Evolutionary conservation across 2,329 filamentous ascomycete species (phyloP).

Genomic region (Aspergillus amoenus): DNA sequence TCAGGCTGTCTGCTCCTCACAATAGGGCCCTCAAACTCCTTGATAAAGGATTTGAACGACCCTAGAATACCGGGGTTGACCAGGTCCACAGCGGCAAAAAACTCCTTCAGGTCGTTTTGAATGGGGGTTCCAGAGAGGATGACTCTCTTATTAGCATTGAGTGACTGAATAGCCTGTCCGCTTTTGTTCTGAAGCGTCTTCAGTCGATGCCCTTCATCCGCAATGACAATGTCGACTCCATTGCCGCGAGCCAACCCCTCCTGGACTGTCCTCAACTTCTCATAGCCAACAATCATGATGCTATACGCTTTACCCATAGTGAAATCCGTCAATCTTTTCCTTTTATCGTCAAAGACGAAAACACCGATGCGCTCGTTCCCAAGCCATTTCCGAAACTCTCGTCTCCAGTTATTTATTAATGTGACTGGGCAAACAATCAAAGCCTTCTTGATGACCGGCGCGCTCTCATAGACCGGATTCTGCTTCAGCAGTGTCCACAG

Average conservation of each 20-base stretch:
- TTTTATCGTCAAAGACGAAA: constrained; percentile 62
- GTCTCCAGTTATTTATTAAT: constrained; percentile 70
- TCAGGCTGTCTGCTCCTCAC: constrained; percentile 64
- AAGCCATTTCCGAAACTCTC: constrained; percentile 73
- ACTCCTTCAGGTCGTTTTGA: constrained; percentile 67
- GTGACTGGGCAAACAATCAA: constrained; percentile 73
- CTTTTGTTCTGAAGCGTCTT: constrained; percentile 70
- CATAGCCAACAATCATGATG: constrained; percentile 73
- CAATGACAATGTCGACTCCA: constrained; percentile 68
- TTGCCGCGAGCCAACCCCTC: constrained; percentile 63
- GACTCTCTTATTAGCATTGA: constrained; percentile 61
- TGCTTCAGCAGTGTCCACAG: constrained; percentile 73
- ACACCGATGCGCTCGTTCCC: constrained; percentile 69
- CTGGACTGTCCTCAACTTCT: constrained; percentile 65
- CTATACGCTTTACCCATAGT: constrained; percentile 67
- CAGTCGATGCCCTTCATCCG: constrained; percentile 67
- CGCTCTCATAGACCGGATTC: constrained; percentile 61
- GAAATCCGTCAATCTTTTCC: constrained; percentile 64
- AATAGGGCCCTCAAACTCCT: constrained; percentile 65
- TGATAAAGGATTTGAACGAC: constrained; percentile 62
- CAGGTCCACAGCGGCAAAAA: constrained; percentile 67
- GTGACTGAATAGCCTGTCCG: constrained; percentile 62
- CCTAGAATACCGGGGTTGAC: constrained; percentile 67
- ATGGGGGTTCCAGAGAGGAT: constrained; percentile 68
- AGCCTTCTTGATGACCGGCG: constrained; percentile 66